Percentiles rank a stretch among this genome's conserved stretches.
phyloP scores from a whole-genome alignment of 2,329 filamentous ascomycete genomes.

The Aureobasidium sp. region DNA sequence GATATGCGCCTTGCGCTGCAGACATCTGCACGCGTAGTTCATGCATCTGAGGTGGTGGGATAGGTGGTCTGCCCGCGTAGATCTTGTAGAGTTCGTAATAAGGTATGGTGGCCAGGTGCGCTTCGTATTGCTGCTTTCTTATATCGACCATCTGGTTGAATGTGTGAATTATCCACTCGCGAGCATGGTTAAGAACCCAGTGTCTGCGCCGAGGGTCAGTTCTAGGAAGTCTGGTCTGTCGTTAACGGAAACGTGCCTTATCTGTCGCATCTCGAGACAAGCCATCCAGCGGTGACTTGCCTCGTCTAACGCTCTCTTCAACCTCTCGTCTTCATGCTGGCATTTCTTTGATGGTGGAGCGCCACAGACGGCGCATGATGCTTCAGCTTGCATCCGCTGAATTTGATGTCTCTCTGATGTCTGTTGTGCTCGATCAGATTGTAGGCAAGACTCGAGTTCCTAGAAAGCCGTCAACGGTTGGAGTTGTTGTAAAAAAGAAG shows the following conservation, averaged over 20 bases:
- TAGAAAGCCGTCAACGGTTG: neutral
- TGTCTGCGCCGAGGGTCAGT: slow-evolving; percentile 27
- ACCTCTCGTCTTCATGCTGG: slow-evolving; percentile 27
- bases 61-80: slow-evolving; percentile 38
- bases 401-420: neutral
- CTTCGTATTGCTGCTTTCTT: slow-evolving; percentile 35
- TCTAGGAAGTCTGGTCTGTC: neutral
- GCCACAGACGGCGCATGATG: slow-evolving; percentile 32
- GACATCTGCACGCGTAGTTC: slow-evolving; percentile 27
- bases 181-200: slow-evolving; percentile 41
- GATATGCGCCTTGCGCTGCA: slow-evolving; percentile 55
- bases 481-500: neutral
- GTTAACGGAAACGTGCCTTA: slow-evolving; percentile 21
- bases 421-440: too few species aligned
- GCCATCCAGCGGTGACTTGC: slow-evolving; percentile 26
- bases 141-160: slow-evolving; percentile 35
- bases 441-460: neutral
- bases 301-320: slow-evolving; percentile 28
- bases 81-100: slow-evolving; percentile 42
- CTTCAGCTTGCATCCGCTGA: slow-evolving; percentile 19
- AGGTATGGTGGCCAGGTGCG: slow-evolving; percentile 38
- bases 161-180: slow-evolving; percentile 37
- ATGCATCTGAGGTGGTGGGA: slow-evolving; percentile 47
- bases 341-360: slow-evolving; percentile 27
- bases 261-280: slow-evolving; percentile 19